These are phyloP conservation scores for Lactarius deliciosus DNA, from an alignment of 768 basidiomycete genomes.

Conservation along the genomic window DNA sequence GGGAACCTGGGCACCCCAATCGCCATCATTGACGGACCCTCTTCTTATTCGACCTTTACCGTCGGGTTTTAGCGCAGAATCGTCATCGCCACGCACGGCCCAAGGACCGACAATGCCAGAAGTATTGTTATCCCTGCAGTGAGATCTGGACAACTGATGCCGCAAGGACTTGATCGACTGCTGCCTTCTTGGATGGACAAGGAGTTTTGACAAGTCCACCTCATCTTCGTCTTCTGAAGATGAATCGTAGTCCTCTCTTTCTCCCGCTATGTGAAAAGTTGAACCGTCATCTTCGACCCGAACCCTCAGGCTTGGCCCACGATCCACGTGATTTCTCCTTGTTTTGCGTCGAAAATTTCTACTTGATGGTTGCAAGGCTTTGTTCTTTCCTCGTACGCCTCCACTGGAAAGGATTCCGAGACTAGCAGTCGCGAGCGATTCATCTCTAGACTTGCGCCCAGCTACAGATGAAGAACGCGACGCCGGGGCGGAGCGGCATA, in stretches of 20 bases:
- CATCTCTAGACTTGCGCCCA: conserved; percentile 13
- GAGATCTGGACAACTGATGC: conserved; percentile 46
- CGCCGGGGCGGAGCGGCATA: conserved; percentile 69
- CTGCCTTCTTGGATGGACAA: conserved; percentile 70
- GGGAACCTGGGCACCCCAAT: conserved; percentile 17
- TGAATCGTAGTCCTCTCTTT: conserved; percentile 30
- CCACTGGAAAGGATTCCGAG: conserved; percentile 26
- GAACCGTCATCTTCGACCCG: conserved; percentile 59
- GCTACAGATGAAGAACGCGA: conserved; percentile 56
- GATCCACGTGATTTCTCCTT: conserved; percentile 35
- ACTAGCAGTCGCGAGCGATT: conserved; percentile 15
- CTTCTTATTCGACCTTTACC: conserved; percentile 21
- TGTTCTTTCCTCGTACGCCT: conserved; percentile 33
- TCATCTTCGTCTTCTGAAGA: conserved; percentile 49
- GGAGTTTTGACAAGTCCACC: conserved; percentile 61
- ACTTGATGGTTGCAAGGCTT: conserved; percentile 27
- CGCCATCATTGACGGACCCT: conserved; percentile 28
- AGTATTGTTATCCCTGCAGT: not conserved
- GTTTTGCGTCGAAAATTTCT: conserved; percentile 28
- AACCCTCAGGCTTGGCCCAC: conserved; percentile 37
- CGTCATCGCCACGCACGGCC: conserved; percentile 4
- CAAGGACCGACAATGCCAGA: conserved; percentile 1
- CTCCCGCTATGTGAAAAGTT: conserved; percentile 36
- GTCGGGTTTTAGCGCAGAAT: not conserved
- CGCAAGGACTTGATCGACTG: conserved; percentile 71